phyloP scores from a whole-genome alignment of 345 rosid species.

The Diplotaxis tenuifolia region DNA sequence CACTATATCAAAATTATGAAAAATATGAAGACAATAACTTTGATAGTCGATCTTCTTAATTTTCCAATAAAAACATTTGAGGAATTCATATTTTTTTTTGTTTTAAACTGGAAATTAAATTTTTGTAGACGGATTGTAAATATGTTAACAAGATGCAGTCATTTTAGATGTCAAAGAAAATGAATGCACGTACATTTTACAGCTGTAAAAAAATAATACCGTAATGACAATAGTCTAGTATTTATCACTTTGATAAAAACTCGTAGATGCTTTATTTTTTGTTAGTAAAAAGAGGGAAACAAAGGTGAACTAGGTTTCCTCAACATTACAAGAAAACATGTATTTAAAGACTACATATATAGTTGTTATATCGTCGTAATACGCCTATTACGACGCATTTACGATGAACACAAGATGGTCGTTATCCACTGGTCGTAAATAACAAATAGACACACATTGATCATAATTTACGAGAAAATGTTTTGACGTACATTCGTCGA shows the following conservation, averaged over 20 bases:
- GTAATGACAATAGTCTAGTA: not conserved
- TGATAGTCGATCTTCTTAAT: not conserved
- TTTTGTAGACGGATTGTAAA: not conserved
- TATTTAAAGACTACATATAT: too few relatives aligned
- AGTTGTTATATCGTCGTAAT: too few relatives aligned
- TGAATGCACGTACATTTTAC: not conserved
- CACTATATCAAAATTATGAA: not conserved
- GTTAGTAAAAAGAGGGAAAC: too few relatives aligned
- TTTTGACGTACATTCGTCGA: too few relatives aligned
- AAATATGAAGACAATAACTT: not conserved
- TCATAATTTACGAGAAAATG: too few relatives aligned
- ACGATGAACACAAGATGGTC: too few relatives aligned
- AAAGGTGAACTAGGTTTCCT: too few relatives aligned
- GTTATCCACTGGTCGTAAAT: too few relatives aligned
- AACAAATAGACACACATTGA: too few relatives aligned
- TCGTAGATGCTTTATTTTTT: not conserved
- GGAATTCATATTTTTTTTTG: not conserved
- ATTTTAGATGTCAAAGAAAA: not conserved
- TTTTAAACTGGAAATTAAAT: not conserved
- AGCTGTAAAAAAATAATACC: not conserved
- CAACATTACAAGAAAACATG: too few relatives aligned
- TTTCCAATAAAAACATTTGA: not conserved
- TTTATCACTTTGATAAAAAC: not conserved
- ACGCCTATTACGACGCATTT: too few relatives aligned
- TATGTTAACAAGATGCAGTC: not conserved